These are phyloP conservation scores for Malassezia dermatis DNA, from an alignment of 1,284 basidiomycete genomes.

Conservation along the genomic window DNA sequence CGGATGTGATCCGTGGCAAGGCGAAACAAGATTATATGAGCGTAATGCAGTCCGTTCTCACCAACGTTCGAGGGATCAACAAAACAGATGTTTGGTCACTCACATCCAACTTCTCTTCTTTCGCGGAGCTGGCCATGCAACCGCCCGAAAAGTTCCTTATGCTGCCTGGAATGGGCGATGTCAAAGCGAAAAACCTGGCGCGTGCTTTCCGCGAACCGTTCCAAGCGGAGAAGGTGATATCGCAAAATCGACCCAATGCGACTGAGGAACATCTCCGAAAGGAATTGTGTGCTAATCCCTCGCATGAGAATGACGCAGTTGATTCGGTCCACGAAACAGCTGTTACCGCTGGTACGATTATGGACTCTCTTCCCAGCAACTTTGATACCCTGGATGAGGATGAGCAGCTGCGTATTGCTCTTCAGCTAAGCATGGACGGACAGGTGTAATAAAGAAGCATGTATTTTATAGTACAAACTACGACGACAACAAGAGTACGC, in stretches of 20 bases:
- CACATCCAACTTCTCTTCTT: slow-evolving; percentile 60
- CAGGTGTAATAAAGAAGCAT: not conserved
- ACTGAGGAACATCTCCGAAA: not conserved
- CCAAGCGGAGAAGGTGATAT: slow-evolving; percentile 12
- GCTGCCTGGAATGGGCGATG: slow-evolving; percentile 84
- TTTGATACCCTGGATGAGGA: slow-evolving; percentile 27
- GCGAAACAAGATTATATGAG: slow-evolving; percentile 76
- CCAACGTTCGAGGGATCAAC: slow-evolving; percentile 83
- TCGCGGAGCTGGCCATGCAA: slow-evolving; percentile 9
- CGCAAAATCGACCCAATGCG: not conserved
- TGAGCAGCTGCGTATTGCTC: slow-evolving; percentile 26
- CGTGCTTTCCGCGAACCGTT: slow-evolving; percentile 54
- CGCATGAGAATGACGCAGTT: too few relatives aligned
- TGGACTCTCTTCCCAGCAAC: slow-evolving; percentile 18
- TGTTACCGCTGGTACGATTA: not conserved
- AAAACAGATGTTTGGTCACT: slow-evolving; percentile 94
- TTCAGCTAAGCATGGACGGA: slow-evolving; percentile 10
- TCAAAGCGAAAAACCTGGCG: slow-evolving; percentile 65
- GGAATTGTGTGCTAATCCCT: too few relatives aligned
- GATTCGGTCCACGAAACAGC: not conserved
- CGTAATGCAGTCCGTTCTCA: slow-evolving; percentile 72
- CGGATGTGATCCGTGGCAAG: slow-evolving; percentile 85
- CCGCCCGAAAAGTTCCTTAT: slow-evolving; percentile 64
- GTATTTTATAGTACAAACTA: slow-evolving; percentile 15
- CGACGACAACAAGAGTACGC: slow-evolving; percentile 35